Conservation (phyloP, 148 eudicot genomes). For the Rhododendron griersonianum region DNA sequence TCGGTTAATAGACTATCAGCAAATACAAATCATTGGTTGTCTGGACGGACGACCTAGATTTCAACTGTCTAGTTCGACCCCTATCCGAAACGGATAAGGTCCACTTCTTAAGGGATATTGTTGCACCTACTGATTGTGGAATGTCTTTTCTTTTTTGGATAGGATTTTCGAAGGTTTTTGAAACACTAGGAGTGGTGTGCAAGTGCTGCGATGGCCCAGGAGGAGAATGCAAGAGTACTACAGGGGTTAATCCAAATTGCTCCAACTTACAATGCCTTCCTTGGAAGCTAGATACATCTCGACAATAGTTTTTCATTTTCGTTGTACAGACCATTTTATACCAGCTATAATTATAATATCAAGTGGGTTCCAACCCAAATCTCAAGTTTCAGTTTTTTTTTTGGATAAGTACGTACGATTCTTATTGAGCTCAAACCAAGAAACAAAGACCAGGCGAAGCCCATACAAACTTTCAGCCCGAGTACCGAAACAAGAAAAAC, state of each 20-base stretch:
- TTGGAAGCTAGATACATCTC: slow-evolving; percentile 20
- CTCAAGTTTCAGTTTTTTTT: neutral
- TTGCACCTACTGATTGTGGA: neutral
- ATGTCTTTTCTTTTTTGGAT: neutral
- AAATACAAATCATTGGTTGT: neutral
- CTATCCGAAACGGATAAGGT: neutral
- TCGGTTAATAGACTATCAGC: neutral
- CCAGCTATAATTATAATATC: neutral
- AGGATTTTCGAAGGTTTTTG: slow-evolving; percentile 18
- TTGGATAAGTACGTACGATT: too few relatives aligned
- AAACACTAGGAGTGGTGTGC: slow-evolving; percentile 40
- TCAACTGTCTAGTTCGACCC: neutral
- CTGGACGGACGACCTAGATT: neutral
- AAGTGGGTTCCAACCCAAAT: neutral
- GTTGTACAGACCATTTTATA: neutral
- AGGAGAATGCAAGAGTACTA: slow-evolving; percentile 24
- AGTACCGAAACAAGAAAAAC: too few relatives aligned
- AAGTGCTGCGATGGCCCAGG: slow-evolving; percentile 38
- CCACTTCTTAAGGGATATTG: neutral
- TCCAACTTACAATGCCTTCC: slow-evolving; percentile 27
- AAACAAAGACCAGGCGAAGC: too few relatives aligned
- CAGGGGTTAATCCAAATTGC: slow-evolving; percentile 27
- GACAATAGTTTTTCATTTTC: neutral
- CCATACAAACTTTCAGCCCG: too few relatives aligned
- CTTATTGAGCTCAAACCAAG: neutral